A percentile compares a stretch with the other conserved stretches of the same genome.
Conservation (phyloP, 1,139 yeast genomes). For the Protomyces inundatus region DNA sequence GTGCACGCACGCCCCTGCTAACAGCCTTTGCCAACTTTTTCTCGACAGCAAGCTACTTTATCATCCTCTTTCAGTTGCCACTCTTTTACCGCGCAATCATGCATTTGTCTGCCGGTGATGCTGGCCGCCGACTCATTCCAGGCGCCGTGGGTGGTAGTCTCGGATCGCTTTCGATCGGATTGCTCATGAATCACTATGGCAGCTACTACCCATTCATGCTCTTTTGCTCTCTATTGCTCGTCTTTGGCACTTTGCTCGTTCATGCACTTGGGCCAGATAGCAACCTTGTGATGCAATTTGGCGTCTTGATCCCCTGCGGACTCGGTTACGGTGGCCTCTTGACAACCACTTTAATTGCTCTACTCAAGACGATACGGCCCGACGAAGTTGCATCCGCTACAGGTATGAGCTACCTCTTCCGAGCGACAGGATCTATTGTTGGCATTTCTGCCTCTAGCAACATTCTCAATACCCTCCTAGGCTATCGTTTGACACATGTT, state of each 20-base stretch:
- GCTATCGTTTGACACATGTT: neutral
- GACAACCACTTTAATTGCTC: constrained; percentile 23
- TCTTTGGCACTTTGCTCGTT: constrained; percentile 30
- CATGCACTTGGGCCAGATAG: constrained; percentile 28
- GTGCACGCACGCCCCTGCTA: constrained; percentile 24
- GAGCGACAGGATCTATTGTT: constrained; percentile 32
- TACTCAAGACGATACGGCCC: constrained; percentile 2
- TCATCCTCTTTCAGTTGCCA: constrained; percentile 58
- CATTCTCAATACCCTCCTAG: constrained; percentile 6
- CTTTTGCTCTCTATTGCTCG: neutral
- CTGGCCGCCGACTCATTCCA: constrained; percentile 33
- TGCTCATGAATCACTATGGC: constrained; percentile 51
- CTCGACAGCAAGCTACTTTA: constrained; percentile 52
- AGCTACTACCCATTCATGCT: constrained; percentile 42
- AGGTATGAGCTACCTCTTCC: constrained; percentile 31
- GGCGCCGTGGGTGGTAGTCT: constrained; percentile 32
- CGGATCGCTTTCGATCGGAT: constrained; percentile 32
- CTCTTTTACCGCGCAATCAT: constrained; percentile 33
- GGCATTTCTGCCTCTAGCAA: constrained; percentile 29
- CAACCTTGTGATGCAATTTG: constrained; percentile 27
- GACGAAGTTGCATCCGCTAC: constrained; percentile 33
- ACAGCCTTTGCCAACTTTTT: constrained; percentile 51
- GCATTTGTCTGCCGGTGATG: constrained; percentile 32
- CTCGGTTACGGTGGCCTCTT: constrained; percentile 30
- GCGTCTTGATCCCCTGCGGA: constrained; percentile 31